Base-by-base conservation (phyloP, 345 rosid genomes). In the Hirschfeldia incana region DNA sequence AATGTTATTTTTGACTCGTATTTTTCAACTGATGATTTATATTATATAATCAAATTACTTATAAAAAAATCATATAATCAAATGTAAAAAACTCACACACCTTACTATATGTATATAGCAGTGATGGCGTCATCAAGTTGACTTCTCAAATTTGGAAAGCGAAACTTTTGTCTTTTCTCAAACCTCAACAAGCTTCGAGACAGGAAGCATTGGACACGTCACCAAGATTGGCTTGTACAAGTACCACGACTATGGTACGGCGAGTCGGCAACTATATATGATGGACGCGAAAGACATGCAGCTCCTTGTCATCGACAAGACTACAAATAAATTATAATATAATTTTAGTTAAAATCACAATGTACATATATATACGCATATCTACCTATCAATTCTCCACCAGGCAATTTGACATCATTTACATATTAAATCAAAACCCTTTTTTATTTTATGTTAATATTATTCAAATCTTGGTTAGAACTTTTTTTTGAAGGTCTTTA, bases 81-180 rank as follows among this genome's bases (percentile, higher is more conserved):
- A 21, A 21, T 21, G 21, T 21, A 36, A 37, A 12, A 59, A 26
- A 6, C 27, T 42, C 80, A 53, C 21, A n/a, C 11, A 66, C 62
- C 33, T 65, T 65, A 65, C 30, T 58, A 57, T 65, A 65, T 78
- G 16, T 0, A 57, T 17, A 42, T 32, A 17, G 26, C 13, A 65
- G 21, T 30, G 10, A 13, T 78, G 73, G 61, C 28, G 26, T 78
- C 81, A 72, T 78, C 77, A 46, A 44, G 82, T 59, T 73, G 82
- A 78, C 74, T 78, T 66, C 29, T 46, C n/a, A 33, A 5, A 58
- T 66, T 58, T 4, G 33, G 55, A 72, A 53, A 66, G 64, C 73
- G 6, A n/a, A 0, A 5, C 21, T 16, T 32, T 67, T 78, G 82
- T 67, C 77, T 73, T 67, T 78, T 78, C 77, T 78, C 53, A 61